Evolutionary conservation across 768 basidiomycete genomes (phyloP), one percentile per base, ranked within the genome.

Genomic region (Macrolepiota albuminosa): DNA sequence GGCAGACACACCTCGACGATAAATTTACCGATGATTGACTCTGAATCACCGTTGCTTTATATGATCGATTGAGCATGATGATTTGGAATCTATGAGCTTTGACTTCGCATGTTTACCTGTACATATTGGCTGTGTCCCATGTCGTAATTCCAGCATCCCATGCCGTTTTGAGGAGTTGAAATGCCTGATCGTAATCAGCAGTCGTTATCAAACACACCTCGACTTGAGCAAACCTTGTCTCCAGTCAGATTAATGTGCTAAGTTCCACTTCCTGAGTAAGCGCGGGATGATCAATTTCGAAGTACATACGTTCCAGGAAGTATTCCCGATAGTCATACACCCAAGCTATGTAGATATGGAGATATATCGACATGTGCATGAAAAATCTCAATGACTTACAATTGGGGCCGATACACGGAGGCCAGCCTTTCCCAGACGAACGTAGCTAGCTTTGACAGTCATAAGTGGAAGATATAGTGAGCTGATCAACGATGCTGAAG

Each of bases 81-180:
- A 13, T 10, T 46, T 24, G 45, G n/a, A 21, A 45, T 24, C 8
- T 45, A 10, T 21, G n/a, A 21, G 21, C 21, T 21, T 18, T 6
- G 5, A 8, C 31, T n/a, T 42, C 14, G 36, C 36, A 37, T 37
- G 39, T 14, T 14, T 39, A 54, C 54, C 46, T 49, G 39, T 57
- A 57, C 46, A 49, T 50, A 40, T 57, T 57, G 1, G 56, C 56
- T 7, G 56, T 57, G 29, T 57, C 56, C 34, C 46, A 49, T 6
- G 56, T 57, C 3, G 31, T 57, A 36, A 57, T 57, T n/a, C 57
- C 57, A 0, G 34, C 21, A 5, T 57, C 57, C 57, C 57, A 57
- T 9, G 57, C 57, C 6, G 49, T 46, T 24, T 57, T 34, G 39
- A 57, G 57, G 0, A 57, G 8, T 6, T 34, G 14, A 26, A 57